Evolutionary conservation across 768 basidiomycete genomes (phyloP).

Genomic region (Rhodotorula toruloides): DNA sequence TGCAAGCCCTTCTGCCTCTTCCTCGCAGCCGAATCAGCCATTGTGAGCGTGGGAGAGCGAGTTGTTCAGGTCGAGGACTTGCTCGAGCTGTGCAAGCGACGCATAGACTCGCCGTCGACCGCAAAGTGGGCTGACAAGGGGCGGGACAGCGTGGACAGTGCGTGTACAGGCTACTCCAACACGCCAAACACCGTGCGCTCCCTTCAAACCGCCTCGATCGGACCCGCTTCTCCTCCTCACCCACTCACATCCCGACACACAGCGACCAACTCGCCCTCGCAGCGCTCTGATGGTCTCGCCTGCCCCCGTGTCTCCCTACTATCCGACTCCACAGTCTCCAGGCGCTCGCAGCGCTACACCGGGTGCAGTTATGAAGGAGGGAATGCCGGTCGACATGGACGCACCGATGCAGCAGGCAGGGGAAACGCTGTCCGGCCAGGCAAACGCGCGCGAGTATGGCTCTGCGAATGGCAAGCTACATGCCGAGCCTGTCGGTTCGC

Average conservation of each 20-base stretch:
- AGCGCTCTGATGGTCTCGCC: no score
- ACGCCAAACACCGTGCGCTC: neutral
- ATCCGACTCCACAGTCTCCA: neutral
- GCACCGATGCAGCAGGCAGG: neutral
- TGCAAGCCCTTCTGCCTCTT: constrained; percentile 27
- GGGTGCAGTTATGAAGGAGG: no score
- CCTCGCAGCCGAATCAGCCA: constrained; percentile 3
- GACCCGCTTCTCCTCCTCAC: neutral
- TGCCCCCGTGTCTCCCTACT: neutral
- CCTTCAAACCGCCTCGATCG: neutral
- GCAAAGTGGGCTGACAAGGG: no score
- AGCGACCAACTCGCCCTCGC: neutral
- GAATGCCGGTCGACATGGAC: neutral
- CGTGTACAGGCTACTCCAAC: no score
- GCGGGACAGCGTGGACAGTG: no score
- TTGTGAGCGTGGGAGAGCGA: neutral
- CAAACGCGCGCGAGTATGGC: no score
- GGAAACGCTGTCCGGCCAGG: neutral
- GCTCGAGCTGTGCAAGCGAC: neutral
- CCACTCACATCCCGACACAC: neutral
- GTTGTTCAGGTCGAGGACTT: neutral
- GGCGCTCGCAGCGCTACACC: neutral
- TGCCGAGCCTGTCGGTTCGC: no score
- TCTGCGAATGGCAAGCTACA: no score
- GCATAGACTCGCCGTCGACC: no score